These are phyloP conservation scores for Candida loeiensis DNA, from an alignment of 805 yeast species.

Conservation along the genomic window DNA sequence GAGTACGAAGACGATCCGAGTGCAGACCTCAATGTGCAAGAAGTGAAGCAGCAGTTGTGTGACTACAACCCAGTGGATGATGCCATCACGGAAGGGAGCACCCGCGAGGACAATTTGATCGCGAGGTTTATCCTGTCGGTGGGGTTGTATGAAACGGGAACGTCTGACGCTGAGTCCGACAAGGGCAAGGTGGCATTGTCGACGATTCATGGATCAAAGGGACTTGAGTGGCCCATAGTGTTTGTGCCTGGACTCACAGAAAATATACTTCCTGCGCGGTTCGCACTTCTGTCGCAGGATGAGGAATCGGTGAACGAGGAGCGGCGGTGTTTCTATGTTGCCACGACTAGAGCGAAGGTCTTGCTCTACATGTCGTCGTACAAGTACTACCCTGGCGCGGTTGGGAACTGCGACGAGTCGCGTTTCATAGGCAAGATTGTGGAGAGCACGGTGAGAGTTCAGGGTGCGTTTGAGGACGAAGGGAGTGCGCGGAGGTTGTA, in stretches of 20 bases:
- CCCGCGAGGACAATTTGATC: constrained; percentile 14
- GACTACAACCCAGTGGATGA: constrained; percentile 31
- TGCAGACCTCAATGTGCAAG: constrained; percentile 37
- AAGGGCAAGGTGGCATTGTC: constrained; percentile 46
- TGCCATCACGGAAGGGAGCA: neutral
- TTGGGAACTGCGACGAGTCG: constrained; percentile 23
- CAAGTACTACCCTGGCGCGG: constrained; percentile 7
- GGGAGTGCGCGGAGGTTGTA: constrained; percentile 19
- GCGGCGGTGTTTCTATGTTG: constrained; percentile 81
- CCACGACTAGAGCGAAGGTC: constrained; percentile 75
- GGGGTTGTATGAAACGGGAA: constrained; percentile 30
- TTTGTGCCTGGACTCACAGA: constrained; percentile 72
- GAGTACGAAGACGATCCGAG: constrained; percentile 23
- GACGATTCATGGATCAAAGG: constrained; percentile 91
- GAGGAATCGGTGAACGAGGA: constrained; percentile 59
- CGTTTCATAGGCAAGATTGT: constrained; percentile 22
- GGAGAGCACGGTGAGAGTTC: constrained; percentile 11
- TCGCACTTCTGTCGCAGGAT: constrained; percentile 34
- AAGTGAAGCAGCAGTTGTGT: constrained; percentile 35
- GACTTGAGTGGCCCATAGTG: constrained; percentile 93
- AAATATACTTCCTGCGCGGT: constrained; percentile 59
- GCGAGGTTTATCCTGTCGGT: constrained; percentile 29
- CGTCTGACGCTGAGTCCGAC: constrained; percentile 14
- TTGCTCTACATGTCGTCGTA: constrained; percentile 46
- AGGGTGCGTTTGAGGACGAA: constrained; percentile 17